These are phyloP conservation scores for Yamadazyma triangularis DNA, from an alignment of 1,139 yeast genomes.

Conservation along the genomic window DNA sequence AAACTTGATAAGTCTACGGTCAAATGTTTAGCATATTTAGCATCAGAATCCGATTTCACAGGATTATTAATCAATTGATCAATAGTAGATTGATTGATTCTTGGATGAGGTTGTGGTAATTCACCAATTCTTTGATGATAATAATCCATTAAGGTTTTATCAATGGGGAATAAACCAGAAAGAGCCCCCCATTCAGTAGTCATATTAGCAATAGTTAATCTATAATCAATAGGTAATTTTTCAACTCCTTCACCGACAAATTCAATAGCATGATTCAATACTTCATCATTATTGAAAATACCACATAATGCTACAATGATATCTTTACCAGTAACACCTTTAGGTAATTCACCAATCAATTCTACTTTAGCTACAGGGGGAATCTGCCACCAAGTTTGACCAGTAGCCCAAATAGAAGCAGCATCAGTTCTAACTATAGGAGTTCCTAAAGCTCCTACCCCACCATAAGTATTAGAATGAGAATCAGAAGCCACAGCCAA, in stretches of 20 bases:
- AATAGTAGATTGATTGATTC: constrained; percentile 65
- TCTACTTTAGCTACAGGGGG: constrained; percentile 98
- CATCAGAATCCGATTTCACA: constrained; percentile 63
- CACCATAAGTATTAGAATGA: constrained; percentile 97
- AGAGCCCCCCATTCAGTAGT: constrained; percentile 99
- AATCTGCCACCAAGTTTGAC: constrained; percentile 99
- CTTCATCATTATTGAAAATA: constrained; percentile 91
- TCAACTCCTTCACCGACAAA: constrained; percentile 84
- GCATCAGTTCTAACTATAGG: constrained; percentile 99
- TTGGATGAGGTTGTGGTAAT: constrained; percentile 80
- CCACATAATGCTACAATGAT: constrained; percentile 97
- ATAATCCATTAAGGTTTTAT: constrained; percentile 69
- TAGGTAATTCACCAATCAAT: constrained; percentile 72
- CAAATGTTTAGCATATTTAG: constrained; percentile 82
- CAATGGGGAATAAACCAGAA: constrained; percentile 95
- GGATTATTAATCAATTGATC: constrained; percentile 42
- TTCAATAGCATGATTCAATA: constrained; percentile 94
- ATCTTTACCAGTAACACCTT: constrained; percentile 93
- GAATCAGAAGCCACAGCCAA: constrained; percentile 96
- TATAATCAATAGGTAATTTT: constrained; percentile 76
- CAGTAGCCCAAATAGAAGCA: constrained; percentile 99
- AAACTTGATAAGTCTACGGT: constrained; percentile 76
- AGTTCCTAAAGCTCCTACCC: constrained; percentile 92
- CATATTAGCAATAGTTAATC: constrained; percentile 97
- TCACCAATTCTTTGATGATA: constrained; percentile 62